Evolutionary conservation across 2,329 filamentous ascomycete species (phyloP), one percentile per base, ranked within the genome.

Genomic region (Paecilomyces variotii): DNA sequence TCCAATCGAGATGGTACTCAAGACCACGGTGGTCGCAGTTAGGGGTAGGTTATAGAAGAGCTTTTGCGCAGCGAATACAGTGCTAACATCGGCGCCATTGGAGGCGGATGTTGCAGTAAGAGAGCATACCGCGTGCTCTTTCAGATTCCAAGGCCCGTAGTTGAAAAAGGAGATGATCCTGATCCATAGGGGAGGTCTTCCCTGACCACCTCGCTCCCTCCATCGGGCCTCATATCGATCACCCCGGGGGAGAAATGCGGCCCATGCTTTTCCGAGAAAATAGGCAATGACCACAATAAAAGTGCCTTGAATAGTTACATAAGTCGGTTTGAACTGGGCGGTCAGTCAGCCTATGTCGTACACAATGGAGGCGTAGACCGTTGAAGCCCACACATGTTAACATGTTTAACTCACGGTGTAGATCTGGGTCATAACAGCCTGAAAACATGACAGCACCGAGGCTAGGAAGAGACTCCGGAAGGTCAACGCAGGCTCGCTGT

Each of bases 271-370:
- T 7, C 82, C 82, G 1, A 79, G 55, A 54, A 84, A 83, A 68
- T 84, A 84, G 11, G 80, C 79, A 53, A 84, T 82, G 49, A 84
- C 76, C 4, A 83, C 81, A 56, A 84, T 82, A 57, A 84, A 84
- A 0, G 80, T 83, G 39, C 81, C 80, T 14, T 75, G 74, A 19
- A 84, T 79, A 2, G 72, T 74, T 35, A 80, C 66, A 0, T 39
- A 2, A 0, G 81, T 84, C 0, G 80, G 81, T 74, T 83, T 83
- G 67, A 81, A 83, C 79, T 82, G 50, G 7, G 39, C 11, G 39
- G 27, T 10, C 39, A 9, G 14, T 64, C 51, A 62, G 61, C 39
- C 19, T 56, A 27, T 52, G 30, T 49, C n/a, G 14, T 24, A 19
- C 14, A 45, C 14, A 45, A 45, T 19, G 39, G 5, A 45, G 6